Evolutionary conservation across 352 stramenopile genomes (phyloP).

Genomic region (Phytophthora multivora): DNA sequence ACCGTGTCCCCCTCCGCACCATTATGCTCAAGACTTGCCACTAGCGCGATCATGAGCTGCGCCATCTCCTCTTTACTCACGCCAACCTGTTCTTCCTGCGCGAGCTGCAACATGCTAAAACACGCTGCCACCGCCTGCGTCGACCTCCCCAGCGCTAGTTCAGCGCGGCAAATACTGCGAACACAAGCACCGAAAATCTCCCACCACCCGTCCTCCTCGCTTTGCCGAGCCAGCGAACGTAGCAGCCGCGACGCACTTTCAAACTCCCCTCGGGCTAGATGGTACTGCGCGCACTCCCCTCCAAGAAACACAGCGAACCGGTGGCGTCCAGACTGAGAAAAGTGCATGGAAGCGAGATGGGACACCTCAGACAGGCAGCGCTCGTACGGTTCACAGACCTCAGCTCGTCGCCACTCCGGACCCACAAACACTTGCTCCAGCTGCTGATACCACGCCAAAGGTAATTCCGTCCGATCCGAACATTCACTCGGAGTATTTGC

Average conservation of each 20-base stretch:
- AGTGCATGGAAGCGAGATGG: slow-evolving; percentile 77
- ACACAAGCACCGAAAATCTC: slow-evolving; percentile 57
- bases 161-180: slow-evolving; percentile 56
- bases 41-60: slow-evolving; percentile 50
- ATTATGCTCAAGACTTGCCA: slow-evolving; percentile 41
- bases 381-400: slow-evolving; percentile 43
- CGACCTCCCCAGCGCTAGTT: slow-evolving; percentile 57
- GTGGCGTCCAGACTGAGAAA: slow-evolving; percentile 67
- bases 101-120: slow-evolving; percentile 65
- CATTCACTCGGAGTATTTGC: not conserved
- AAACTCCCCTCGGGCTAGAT: slow-evolving; percentile 57
- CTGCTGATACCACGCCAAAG: slow-evolving; percentile 57
- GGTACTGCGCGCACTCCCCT: slow-evolving; percentile 69
- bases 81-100: slow-evolving; percentile 50
- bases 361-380: slow-evolving; percentile 74
- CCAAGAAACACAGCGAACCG: slow-evolving; percentile 82
- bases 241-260: slow-evolving; percentile 70
- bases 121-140: slow-evolving; percentile 61
- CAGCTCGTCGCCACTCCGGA: slow-evolving; percentile 13
- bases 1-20: not conserved
- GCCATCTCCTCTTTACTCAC: slow-evolving; percentile 56
- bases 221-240: slow-evolving; percentile 71
- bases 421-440: slow-evolving; percentile 51
- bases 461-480: not conserved
- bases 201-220: slow-evolving; percentile 83